A percentile compares a stretch with the other conserved stretches of the same genome.
phyloP scores from a whole-genome alignment of 164 flowering plant species.

The Liriodendron chinense region DNA sequence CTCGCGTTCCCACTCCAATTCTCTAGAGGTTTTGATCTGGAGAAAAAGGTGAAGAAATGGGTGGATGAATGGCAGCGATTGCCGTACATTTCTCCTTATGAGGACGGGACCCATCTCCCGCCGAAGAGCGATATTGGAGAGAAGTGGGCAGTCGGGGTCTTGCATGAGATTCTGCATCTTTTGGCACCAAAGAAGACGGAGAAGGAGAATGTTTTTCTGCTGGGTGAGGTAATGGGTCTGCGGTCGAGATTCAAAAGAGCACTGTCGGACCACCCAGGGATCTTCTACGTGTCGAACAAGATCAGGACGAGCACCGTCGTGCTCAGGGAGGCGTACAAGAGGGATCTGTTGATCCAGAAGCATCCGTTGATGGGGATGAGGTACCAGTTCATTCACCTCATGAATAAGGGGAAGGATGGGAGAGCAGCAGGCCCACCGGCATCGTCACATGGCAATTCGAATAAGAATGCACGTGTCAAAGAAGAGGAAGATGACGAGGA shows the following conservation, averaged over 20 bases:
- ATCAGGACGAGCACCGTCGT: slow-evolving; percentile 71
- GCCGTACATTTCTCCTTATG: slow-evolving; percentile 91
- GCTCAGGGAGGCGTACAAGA: slow-evolving; percentile 75
- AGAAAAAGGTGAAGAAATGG: slow-evolving; percentile 73
- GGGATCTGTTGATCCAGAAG: slow-evolving; percentile 63
- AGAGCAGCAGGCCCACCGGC: slow-evolving; percentile 5
- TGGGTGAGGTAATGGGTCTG: slow-evolving; percentile 75
- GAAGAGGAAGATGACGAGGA: slow-evolving; percentile 29
- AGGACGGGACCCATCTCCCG: slow-evolving; percentile 60
- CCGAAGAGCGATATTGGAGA: slow-evolving; percentile 74
- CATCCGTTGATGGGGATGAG: slow-evolving; percentile 73
- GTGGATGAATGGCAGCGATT: slow-evolving; percentile 79
- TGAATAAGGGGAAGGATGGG: slow-evolving; percentile 51
- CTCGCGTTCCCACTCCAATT: slow-evolving; percentile 57
- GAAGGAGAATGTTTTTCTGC: slow-evolving; percentile 43
- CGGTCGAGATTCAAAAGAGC: slow-evolving; percentile 76
- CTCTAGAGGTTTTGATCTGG: slow-evolving; percentile 70
- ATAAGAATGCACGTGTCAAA: not conserved
- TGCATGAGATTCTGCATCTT: slow-evolving; percentile 78
- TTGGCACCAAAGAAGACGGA: slow-evolving; percentile 77
- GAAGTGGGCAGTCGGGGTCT: slow-evolving; percentile 70
- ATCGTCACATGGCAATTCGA: not conserved
- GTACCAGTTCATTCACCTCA: slow-evolving; percentile 64
- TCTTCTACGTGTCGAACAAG: slow-evolving; percentile 81
- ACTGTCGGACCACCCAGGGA: slow-evolving; percentile 69